Base-by-base conservation (phyloP, 169 alveolate genomes). In the Plasmodium chabaudi region DNA sequence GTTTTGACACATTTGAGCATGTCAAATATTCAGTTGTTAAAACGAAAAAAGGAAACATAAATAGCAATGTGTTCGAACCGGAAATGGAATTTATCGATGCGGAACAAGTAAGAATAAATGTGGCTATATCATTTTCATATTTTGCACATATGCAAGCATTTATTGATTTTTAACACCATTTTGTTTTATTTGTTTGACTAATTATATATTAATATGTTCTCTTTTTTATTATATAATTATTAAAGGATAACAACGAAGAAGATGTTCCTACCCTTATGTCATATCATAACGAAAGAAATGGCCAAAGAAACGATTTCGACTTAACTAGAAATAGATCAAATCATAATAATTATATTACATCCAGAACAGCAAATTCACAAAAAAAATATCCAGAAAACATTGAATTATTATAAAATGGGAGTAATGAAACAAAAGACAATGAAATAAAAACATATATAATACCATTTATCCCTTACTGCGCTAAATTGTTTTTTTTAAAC, bases 11-110 rank as follows among this genome's bases (percentile, higher is more conserved):
- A 42, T 94, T 89, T 84, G 73, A 88, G 44, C 88, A 92, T 82
- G 95, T 92, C 34, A 92, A 93, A 17, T 94, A 92, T 63, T 57
- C 96, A 5, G 92, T 93, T 21, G 73, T 94, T 53, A 88, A 89
- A 72, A 67, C 91, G 65, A 92, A 88, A 53, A 72, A 71, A 65
- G 74, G 74, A 19, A 55, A 88, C 27, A 73, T 87, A 60, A 74
- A 23, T 23, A 86, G 68, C 23, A 88, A 89, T 34, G 91, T 91
- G 39, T 94, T 94, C 55, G 96, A 94, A 60, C 96, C 96, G 27
- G 96, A 94, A 69, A 88, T 94, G 74, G 96, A 94, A 17, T 94
- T 94, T 56, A 94, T 94, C 51, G 96, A 94, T 46, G 96, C 96
- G 25, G 95, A 94, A 64, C 96, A 94, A 84, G 92, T 73, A 87